Conservation (phyloP, 1,139 yeast species). For the Blastobotrys proliferans region DNA sequence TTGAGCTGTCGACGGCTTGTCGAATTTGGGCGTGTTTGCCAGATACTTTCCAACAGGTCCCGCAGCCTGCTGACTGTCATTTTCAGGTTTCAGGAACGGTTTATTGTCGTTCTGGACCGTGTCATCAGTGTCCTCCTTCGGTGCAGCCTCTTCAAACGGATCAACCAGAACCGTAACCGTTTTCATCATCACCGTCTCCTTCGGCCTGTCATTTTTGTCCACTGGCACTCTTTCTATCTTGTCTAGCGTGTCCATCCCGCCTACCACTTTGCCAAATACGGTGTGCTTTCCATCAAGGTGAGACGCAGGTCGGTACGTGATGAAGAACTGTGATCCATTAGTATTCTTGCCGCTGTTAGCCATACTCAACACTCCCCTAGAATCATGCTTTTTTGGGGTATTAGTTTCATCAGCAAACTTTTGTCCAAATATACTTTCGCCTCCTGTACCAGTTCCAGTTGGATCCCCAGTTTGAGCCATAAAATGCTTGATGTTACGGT, state of each 20-base stretch:
- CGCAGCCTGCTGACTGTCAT: conserved; percentile 23
- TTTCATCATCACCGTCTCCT: conserved; percentile 35
- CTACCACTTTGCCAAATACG: conserved; percentile 72
- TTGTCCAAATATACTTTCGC: conserved; percentile 33
- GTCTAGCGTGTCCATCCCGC: conserved; percentile 75
- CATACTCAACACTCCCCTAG: conserved; percentile 79
- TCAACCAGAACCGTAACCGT: conserved; percentile 77
- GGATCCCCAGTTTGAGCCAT: conserved; percentile 56
- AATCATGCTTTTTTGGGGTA: conserved; percentile 68
- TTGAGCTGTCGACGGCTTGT: not conserved
- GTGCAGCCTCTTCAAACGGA: conserved; percentile 44
- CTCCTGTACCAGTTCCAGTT: conserved; percentile 46
- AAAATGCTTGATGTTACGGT: conserved; percentile 45
- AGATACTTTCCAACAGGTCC: conserved; percentile 27
- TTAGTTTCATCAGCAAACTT: conserved; percentile 51
- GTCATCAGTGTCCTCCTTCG: conserved; percentile 23
- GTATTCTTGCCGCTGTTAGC: conserved; percentile 63
- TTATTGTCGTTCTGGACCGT: not conserved
- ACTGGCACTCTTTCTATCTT: conserved; percentile 47
- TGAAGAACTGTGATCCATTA: conserved; percentile 75
- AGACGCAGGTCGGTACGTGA: conserved; percentile 65
- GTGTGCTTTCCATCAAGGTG: conserved; percentile 75
- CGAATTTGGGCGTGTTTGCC: conserved; percentile 9
- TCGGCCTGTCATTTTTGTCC: conserved; percentile 34
- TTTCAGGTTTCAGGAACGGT: conserved; percentile 9